These are phyloP conservation scores for Phylloporus sp. DNA, from an alignment of 768 basidiomycete species.

Conservation along the genomic window DNA sequence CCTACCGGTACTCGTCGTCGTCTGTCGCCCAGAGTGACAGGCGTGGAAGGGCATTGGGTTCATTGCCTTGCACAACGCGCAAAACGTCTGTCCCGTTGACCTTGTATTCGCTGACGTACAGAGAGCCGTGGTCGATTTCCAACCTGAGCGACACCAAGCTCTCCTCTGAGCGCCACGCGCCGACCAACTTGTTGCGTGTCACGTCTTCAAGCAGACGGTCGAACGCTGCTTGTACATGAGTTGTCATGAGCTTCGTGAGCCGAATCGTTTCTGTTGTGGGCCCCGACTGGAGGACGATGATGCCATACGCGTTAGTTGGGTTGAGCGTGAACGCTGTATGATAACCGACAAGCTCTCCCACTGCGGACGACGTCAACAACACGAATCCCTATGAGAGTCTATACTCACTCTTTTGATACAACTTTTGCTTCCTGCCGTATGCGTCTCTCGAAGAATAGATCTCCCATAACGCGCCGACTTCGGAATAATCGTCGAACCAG, in stretches of 20 bases:
- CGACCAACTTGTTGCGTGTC: conserved; percentile 27
- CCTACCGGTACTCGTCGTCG: conserved; percentile 38
- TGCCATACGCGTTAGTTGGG: conserved; percentile 39
- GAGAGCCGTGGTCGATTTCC: conserved; percentile 28
- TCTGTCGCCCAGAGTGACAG: conserved; percentile 36
- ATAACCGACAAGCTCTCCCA: conserved; percentile 38
- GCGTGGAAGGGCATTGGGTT: conserved; percentile 1
- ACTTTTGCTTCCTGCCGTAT: conserved; percentile 34
- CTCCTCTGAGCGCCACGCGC: conserved; percentile 34
- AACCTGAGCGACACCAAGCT: conserved; percentile 25
- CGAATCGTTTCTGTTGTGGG: conserved; percentile 29
- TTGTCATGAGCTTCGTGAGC: conserved; percentile 32
- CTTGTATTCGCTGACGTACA: conserved; percentile 29
- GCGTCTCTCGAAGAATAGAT: conserved; percentile 30
- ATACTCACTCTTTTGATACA: conserved; percentile 13
- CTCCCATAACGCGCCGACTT: conserved; percentile 44
- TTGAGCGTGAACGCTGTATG: conserved; percentile 39
- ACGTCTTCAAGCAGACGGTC: conserved; percentile 29
- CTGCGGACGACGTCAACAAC: conserved; percentile 20
- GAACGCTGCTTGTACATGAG: conserved; percentile 34
- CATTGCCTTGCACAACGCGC: conserved; percentile 24
- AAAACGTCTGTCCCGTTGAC: conserved; percentile 37
- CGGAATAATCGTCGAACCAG: conserved; percentile 37
- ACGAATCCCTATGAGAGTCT: not conserved
- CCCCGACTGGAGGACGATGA: conserved; percentile 40